Percentiles rank a stretch among this genome's conserved stretches.
phyloP scores from a whole-genome alignment of 176 grass and related monocot genomes.

The Oryza rufipogon region DNA sequence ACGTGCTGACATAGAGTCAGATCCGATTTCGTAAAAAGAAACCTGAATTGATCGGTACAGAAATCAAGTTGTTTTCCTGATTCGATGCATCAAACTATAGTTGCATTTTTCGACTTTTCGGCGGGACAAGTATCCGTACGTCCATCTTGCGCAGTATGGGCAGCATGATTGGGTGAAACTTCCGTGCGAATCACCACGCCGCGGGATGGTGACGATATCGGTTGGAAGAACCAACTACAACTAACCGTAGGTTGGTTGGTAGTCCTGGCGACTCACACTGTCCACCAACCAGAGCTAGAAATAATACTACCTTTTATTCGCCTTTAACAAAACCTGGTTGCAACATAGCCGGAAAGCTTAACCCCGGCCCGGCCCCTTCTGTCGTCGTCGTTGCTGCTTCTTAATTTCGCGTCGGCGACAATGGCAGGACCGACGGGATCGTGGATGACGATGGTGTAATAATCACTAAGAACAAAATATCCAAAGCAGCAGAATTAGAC shows the following conservation, averaged over 20 bases:
- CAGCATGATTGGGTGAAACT: not conserved
- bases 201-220: not conserved
- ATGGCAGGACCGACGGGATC: not conserved
- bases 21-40: not conserved
- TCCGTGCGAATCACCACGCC: not conserved
- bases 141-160: not conserved
- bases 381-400: not conserved
- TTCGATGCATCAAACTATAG: constrained; percentile 9
- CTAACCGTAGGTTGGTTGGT: not conserved
- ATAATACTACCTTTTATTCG: not conserved
- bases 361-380: not conserved
- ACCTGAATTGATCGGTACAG: not conserved
- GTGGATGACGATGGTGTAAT: not conserved
- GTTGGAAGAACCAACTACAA: not conserved
- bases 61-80: constrained; percentile 7
- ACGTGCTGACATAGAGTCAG: not conserved
- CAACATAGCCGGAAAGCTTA: not conserved
- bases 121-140: not conserved
- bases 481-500: no score
- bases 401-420: not conserved
- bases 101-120: not conserved
- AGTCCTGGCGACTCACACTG: no score
- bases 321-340: not conserved
- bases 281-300: constrained; percentile 27
- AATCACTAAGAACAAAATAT: not conserved